These are phyloP conservation scores for Curvularia eragrostidis DNA, from an alignment of 2,329 filamentous ascomycete species.

Conservation along the genomic window DNA sequence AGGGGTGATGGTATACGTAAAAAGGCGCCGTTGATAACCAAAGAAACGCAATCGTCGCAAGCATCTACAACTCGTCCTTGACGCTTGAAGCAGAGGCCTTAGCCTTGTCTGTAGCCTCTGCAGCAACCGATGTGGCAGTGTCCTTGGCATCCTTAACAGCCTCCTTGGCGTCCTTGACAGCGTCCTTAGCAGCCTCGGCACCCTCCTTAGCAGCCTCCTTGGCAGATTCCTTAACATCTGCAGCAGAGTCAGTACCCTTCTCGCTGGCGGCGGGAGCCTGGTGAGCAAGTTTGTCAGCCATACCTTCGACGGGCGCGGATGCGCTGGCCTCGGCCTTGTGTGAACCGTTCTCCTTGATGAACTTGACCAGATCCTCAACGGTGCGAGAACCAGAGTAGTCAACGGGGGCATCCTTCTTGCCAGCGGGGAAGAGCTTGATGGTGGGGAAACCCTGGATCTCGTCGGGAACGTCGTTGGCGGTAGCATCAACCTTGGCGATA, in stretches of 20 bases:
- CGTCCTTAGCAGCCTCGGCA: constrained; percentile 43
- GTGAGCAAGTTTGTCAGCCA: constrained; percentile 50
- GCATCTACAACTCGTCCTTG: constrained; percentile 79
- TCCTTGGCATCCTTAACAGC: constrained; percentile 23
- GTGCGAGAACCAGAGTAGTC: constrained; percentile 89
- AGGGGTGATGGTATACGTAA: constrained; percentile 29
- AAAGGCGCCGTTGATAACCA: constrained; percentile 23
- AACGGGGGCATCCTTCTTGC: constrained; percentile 81
- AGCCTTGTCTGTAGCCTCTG: constrained; percentile 31
- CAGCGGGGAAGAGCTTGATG: constrained; percentile 96
- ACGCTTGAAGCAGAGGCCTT: constrained; percentile 23
- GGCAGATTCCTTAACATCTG: constrained; percentile 49
- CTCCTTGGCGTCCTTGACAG: constrained; percentile 35
- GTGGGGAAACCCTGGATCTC: constrained; percentile 98
- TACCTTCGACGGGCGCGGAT: constrained; percentile 51
- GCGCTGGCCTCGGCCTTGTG: constrained; percentile 71
- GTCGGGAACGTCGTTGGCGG: constrained; percentile 93
- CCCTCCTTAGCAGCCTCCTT: constrained; percentile 42
- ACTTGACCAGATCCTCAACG: constrained; percentile 87
- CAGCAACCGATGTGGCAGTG: background rate
- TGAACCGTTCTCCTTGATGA: constrained; percentile 95
- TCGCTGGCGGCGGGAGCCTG: constrained; percentile 50
- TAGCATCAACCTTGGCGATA: constrained; percentile 93
- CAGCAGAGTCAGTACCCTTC: constrained; percentile 44
- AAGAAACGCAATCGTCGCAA: constrained; percentile 10